phyloP scores from a whole-genome alignment of 306 rosid species.

The Adenanthera pavonina region DNA sequence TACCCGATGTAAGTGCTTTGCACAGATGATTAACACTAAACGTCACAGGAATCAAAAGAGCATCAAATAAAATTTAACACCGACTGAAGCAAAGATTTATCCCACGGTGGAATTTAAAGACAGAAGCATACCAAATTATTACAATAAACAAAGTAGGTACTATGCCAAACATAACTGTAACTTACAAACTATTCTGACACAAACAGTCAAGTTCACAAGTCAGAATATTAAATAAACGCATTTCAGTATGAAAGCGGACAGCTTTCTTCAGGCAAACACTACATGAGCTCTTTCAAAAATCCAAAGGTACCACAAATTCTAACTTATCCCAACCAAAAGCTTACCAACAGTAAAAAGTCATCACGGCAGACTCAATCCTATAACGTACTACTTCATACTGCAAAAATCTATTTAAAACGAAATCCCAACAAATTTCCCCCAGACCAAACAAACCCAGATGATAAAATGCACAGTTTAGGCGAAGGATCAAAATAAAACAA shows the following conservation, averaged over 20 bases:
- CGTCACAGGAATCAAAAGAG: constrained; percentile 15
- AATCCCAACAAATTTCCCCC: constrained; percentile 9
- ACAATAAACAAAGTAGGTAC: not conserved
- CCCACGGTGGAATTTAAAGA: constrained; percentile 29
- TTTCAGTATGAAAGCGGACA: constrained; percentile 19
- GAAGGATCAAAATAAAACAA: constrained; percentile 55
- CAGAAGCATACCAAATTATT: constrained; percentile 34
- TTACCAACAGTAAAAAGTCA: constrained; percentile 52
- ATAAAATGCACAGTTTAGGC: constrained; percentile 35
- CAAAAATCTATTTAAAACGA: constrained; percentile 43
- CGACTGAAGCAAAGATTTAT: constrained; percentile 29
- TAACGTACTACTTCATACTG: constrained; percentile 40
- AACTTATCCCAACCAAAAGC: constrained; percentile 44
- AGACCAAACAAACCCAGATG: constrained; percentile 43
- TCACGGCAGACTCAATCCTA: constrained; percentile 49
- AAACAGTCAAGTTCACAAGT: constrained; percentile 36
- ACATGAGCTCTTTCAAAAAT: constrained; percentile 39
- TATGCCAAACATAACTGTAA: not conserved
- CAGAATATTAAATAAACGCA: constrained; percentile 29
- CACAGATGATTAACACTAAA: constrained; percentile 20
- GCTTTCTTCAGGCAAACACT: constrained; percentile 30
- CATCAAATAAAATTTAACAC: constrained; percentile 25
- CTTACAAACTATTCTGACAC: constrained; percentile 13
- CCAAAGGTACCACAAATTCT: constrained; percentile 42
- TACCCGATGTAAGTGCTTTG: constrained; percentile 11